Evolutionary conservation across 1,284 basidiomycete genomes (phyloP), one percentile per base, ranked within the genome.

Genomic region (Apiotrichum siamense): DNA sequence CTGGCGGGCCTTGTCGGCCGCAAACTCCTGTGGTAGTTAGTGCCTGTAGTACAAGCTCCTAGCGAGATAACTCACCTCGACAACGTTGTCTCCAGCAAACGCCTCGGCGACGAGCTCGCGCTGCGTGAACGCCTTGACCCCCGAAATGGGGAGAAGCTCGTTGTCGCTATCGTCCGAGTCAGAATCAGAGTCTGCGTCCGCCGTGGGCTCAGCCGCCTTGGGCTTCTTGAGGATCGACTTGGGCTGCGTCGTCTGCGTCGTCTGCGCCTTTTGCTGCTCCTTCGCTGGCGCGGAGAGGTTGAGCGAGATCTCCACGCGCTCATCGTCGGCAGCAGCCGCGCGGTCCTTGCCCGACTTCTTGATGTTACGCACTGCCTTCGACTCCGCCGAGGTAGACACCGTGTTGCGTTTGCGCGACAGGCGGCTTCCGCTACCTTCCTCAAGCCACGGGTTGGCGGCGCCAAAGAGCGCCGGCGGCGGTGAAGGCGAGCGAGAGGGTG

Each of bases 11-110:
- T 97, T 97, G 47, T 85, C 83, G 54, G 85, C 84, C 46, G 81
- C 84, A 67, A 98, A 98, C 48, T 88, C 85, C 87, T 91, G 60
- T 32, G 24, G 29, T 31, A 56, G 44, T 10, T 12, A 3, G 25
- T 25, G 24, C n/a, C 10, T 23, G 5, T 7, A 13, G 7, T 23
- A 33, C 2, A 35, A 13, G 15, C 3, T 11, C 10, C 11, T 10
- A 15, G 10, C 29, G 15, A 15, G 11, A 13, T 11, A 21, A 39
- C 37, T 39, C 12, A 39, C 37, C 37, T 49, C 48, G 0, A 94
- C 84, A 12, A 97, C 94, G 65, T 97, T 88, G 71, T 98, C 94
- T 1, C 89, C 90, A 0, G 94, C 94, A 76, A 98, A 98, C 0
- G 94, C 96, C 54, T 85, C 82, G 1, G 91, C 87, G 9, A 98